Conservation (phyloP, 352 stramenopile genomes). For the Pythium myriotylum region DNA sequence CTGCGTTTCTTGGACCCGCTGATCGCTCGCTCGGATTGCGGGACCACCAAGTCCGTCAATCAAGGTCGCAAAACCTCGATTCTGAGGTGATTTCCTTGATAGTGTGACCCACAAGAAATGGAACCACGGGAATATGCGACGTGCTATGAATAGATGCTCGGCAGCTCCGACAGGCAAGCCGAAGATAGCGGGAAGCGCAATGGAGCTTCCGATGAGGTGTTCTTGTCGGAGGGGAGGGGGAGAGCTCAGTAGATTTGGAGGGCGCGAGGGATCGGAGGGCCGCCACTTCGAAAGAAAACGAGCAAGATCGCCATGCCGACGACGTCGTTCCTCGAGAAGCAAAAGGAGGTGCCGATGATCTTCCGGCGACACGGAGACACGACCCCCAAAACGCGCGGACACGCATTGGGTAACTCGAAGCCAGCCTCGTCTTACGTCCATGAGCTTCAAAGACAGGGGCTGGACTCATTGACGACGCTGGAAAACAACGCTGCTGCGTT, state of each 20-base stretch:
- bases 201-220: too few species aligned
- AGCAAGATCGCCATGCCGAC: constrained; percentile 43
- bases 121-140: constrained; percentile 5
- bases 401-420: constrained; percentile 64
- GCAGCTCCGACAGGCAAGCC: too few species aligned
- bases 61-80: constrained; percentile 1
- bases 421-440: constrained; percentile 72
- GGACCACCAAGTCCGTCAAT: constrained; percentile 6
- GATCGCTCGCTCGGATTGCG: constrained; percentile 13
- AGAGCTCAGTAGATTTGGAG: too few species aligned
- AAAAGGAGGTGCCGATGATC: constrained; percentile 82
- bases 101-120: constrained; percentile 11
- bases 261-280: too few species aligned
- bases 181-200: background rate
- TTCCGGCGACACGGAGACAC: constrained; percentile 78
- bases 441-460: constrained; percentile 61
- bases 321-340: constrained; percentile 63
- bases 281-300: too few species aligned
- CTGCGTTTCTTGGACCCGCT: constrained; percentile 19
- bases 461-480: constrained; percentile 48
- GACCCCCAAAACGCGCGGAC: constrained; percentile 61
- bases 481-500: constrained; percentile 37
- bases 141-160: constrained; percentile 19
- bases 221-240: too few species aligned
- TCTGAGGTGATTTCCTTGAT: constrained; percentile 3